These are phyloP conservation scores for Macrophomina tecta DNA, from an alignment of 2,329 filamentous ascomycete genomes.

Conservation along the genomic window DNA sequence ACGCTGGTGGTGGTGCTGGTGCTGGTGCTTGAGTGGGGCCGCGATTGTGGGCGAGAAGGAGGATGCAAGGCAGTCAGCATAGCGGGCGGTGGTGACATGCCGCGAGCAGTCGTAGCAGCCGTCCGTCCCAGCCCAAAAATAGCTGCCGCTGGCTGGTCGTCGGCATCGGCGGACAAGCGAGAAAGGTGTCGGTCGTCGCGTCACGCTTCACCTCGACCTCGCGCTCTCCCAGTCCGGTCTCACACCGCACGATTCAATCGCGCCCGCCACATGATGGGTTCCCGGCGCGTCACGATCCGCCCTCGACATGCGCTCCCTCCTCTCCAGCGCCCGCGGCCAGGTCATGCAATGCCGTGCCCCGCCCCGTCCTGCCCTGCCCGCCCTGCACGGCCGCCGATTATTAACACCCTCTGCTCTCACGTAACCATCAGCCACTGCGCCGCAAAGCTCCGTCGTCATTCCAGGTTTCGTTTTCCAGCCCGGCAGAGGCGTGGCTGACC, in stretches of 20 bases:
- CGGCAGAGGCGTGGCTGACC: constrained; percentile 12
- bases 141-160: neutral
- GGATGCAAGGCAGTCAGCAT: neutral
- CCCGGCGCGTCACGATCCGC: constrained; percentile 6
- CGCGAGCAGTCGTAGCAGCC: constrained; percentile 3
- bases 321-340: neutral
- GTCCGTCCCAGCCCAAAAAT: constrained; percentile 5
- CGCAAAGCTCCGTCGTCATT: constrained; percentile 19
- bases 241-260: constrained; percentile 13
- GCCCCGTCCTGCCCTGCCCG: neutral
- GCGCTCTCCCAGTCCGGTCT: neutral
- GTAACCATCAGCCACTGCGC: constrained; percentile 22
- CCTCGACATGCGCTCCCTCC: neutral
- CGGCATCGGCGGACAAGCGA: neutral
- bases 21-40: neutral
- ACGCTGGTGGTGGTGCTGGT: neutral
- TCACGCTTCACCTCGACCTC: neutral
- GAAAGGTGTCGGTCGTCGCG: neutral
- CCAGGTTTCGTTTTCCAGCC: constrained; percentile 13
- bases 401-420: constrained; percentile 20
- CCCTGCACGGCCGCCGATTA: constrained; percentile 3
- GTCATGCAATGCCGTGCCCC: neutral
- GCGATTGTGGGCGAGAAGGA: constrained; percentile 4
- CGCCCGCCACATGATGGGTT: neutral
- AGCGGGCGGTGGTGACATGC: constrained; percentile 8